Conservation (phyloP, 768 basidiomycete genomes). For the Lactarius psammicola region DNA sequence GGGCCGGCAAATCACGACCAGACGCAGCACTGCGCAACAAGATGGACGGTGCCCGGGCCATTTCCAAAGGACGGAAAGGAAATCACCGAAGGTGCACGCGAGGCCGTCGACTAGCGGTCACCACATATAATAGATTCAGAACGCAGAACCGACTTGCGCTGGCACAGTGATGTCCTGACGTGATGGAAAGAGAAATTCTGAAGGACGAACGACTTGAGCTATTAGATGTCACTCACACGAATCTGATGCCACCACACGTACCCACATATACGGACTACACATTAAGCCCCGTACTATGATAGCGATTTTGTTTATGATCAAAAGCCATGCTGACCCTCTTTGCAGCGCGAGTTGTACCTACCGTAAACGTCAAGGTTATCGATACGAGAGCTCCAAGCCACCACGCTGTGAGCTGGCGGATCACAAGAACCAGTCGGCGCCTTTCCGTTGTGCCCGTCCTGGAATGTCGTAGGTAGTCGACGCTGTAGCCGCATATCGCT, state of each 20-base stretch:
- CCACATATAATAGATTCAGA: conserved; percentile 30
- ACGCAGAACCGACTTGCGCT: conserved; percentile 16
- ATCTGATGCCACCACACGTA: not conserved
- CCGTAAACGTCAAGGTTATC: no score
- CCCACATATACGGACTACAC: not conserved
- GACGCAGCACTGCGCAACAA: conserved; percentile 34
- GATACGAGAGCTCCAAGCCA: no score
- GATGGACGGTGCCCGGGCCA: conserved; percentile 35
- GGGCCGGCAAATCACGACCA: no score
- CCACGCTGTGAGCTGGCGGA: not conserved
- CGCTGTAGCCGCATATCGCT: not conserved
- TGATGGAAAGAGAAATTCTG: not conserved
- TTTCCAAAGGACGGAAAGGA: conserved; percentile 31
- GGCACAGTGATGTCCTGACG: conserved; percentile 2
- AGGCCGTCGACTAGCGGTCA: conserved; percentile 34
- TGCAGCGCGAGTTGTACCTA: no score
- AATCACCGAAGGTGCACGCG: conserved; percentile 29
- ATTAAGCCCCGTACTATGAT: not conserved
- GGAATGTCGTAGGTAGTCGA: not conserved
- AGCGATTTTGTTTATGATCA: not conserved
- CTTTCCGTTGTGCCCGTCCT: not conserved
- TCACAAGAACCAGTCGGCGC: not conserved
- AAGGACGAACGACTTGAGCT: not conserved
- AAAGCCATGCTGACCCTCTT: not conserved
- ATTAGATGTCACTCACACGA: not conserved